These are phyloP conservation scores for Nidularia sp. DNA, from an alignment of 768 basidiomycete species.

Conservation along the genomic window DNA sequence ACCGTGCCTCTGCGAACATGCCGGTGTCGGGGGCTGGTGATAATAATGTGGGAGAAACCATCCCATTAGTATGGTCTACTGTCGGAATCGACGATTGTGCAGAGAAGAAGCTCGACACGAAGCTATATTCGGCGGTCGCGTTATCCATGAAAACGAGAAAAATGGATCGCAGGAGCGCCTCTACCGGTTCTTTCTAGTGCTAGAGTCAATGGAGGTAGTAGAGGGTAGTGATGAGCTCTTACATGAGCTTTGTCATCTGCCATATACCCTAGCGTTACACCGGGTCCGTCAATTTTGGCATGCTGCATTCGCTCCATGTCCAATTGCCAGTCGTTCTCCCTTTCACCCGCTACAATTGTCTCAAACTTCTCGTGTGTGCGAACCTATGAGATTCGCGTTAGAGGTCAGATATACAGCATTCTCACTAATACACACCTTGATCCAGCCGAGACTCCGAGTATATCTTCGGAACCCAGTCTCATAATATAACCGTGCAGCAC, in stretches of 20 bases:
- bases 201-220: constrained; percentile 14
- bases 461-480: constrained; percentile 95
- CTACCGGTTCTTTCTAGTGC: constrained; percentile 68
- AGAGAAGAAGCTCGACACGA: constrained; percentile 82
- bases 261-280: constrained; percentile 80
- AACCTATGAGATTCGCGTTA: constrained; percentile 33
- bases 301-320: constrained; percentile 58
- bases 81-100: constrained; percentile 25
- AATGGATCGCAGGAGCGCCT: constrained; percentile 81
- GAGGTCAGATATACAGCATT: too few species aligned
- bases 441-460: constrained; percentile 69
- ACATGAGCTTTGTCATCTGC: constrained; percentile 88
- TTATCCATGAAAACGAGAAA: constrained; percentile 94
- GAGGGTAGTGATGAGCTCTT: constrained; percentile 20
- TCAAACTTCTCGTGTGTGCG: constrained; percentile 70
- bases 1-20: constrained; percentile 35
- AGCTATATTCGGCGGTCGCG: constrained; percentile 87
- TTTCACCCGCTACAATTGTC: constrained; percentile 45
- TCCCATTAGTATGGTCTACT: constrained; percentile 25
- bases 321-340: constrained; percentile 34
- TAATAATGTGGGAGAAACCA: constrained; percentile 33
- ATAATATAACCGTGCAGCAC: constrained; percentile 83
- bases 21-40: constrained; percentile 47
- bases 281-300: constrained; percentile 75
- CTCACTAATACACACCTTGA: constrained; percentile 51